phyloP scores from a whole-genome alignment of 2,329 filamentous ascomycete species.

The Xylariaceae sp. region DNA sequence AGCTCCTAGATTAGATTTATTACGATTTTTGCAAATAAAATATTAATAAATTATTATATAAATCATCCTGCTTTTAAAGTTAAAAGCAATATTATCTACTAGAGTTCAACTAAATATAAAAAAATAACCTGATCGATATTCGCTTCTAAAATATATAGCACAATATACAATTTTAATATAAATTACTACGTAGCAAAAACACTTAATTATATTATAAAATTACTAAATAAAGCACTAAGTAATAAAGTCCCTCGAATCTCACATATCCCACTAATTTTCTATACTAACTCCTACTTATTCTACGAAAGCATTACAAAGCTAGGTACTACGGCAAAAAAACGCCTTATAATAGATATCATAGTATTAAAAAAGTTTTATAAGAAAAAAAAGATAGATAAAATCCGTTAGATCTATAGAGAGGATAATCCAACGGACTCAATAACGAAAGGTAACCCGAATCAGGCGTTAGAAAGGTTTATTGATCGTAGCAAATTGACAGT shows the following conservation, averaged over 20 bases:
- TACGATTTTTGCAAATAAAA: background rate
- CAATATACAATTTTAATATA: background rate
- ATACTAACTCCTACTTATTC: background rate
- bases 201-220: background rate
- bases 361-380: background rate
- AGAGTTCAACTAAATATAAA: background rate
- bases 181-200: background rate
- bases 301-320: background rate
- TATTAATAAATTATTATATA: background rate
- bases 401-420: constrained; percentile 1
- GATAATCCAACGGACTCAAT: background rate
- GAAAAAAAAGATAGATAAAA: constrained; percentile 1
- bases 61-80: constrained; percentile 1
- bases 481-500: background rate
- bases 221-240: background rate
- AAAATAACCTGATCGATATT: background rate
- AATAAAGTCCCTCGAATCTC: background rate
- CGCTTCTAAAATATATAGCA: background rate
- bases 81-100: background rate
- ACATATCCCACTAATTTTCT: background rate
- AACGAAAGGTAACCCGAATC: background rate
- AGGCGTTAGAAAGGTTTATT: background rate
- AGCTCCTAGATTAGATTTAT: background rate
- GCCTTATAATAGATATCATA: constrained; percentile 6
- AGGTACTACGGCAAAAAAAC: background rate